Evolutionary conservation across 2,329 filamentous ascomycete species (phyloP), one percentile per base, ranked within the genome.

Genomic region (Talaromyces sp.): DNA sequence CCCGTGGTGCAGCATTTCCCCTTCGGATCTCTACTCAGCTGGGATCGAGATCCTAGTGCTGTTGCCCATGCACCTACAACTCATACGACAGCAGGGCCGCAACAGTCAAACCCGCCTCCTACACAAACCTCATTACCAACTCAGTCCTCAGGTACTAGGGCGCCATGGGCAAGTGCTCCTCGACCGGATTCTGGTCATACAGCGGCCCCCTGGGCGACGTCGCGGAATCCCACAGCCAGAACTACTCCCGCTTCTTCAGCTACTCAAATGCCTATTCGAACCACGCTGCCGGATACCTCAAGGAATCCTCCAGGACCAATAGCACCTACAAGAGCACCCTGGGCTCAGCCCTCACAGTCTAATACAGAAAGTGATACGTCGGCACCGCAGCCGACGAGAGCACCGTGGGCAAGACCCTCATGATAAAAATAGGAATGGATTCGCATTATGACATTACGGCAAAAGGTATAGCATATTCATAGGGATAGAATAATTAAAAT

Each of bases 1-100:
- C 94, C 94, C 2, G 94, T 99, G 2, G 91, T 99, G n/a, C 94
- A 99, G 75, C 94, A 99, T 75, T 97, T 94, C 66, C 85, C 83
- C 2, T 93, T 94, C 66, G 90, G 90, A 27, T 88, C 87, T 6
- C 77, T 94, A n/a, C 91, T 93, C 70, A 85, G 83, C 41, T 93
- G 89, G 88, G 86, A 90, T 2, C 76, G 73, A 53, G 88, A 92
- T 69, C 87, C 87, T 0, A 77, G 83, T 58, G 86, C 88, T 1
- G 66, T 74, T 1, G 65, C 72, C 1, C 81, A 81, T 0, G 68
- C 76, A 7, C 71, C 79, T 26, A 83, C 83, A 7, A 75, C 83
- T 0, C 87, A 90, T 72, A 79, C 85, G 69, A 64, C 66, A 12
- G 68, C 71, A 31, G 65, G 65, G 32, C 65, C 68, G 1, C 67